Conservation (phyloP, 208 protist species). For the Wallacemonas collosoma region DNA sequence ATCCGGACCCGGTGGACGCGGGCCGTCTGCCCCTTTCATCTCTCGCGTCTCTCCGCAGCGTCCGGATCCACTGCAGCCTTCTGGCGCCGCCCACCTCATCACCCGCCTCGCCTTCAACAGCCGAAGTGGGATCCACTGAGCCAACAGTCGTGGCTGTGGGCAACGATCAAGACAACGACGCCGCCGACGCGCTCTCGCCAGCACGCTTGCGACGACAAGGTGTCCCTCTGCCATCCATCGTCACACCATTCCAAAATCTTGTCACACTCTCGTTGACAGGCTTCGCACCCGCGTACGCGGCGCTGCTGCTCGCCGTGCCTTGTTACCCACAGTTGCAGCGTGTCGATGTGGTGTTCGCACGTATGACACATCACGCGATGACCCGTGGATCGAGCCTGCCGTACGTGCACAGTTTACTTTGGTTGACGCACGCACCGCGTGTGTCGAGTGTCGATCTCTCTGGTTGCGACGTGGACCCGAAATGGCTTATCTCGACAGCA, state of each 20-base stretch:
- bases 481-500: background rate
- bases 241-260: background rate
- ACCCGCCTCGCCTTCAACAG: background rate
- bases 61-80: background rate
- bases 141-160: background rate
- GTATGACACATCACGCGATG: background rate
- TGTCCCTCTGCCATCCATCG: background rate
- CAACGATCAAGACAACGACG: background rate
- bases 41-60: background rate
- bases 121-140: too few relatives aligned
- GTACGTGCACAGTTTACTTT: background rate
- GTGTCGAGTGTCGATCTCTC: background rate
- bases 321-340: background rate
- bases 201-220: background rate
- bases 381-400: background rate
- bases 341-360: background rate
- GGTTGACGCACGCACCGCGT: background rate
- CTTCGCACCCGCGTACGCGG: background rate
- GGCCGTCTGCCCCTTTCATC: background rate
- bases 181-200: background rate
- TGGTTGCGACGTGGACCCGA: background rate
- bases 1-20: background rate
- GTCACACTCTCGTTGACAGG: background rate
- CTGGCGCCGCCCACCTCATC: background rate
- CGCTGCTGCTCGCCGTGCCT: background rate